Percentiles rank a stretch among this genome's conserved stretches.
Conservation (phyloP, 2,329 filamentous ascomycete species). For the Aureobasidium sp. region DNA sequence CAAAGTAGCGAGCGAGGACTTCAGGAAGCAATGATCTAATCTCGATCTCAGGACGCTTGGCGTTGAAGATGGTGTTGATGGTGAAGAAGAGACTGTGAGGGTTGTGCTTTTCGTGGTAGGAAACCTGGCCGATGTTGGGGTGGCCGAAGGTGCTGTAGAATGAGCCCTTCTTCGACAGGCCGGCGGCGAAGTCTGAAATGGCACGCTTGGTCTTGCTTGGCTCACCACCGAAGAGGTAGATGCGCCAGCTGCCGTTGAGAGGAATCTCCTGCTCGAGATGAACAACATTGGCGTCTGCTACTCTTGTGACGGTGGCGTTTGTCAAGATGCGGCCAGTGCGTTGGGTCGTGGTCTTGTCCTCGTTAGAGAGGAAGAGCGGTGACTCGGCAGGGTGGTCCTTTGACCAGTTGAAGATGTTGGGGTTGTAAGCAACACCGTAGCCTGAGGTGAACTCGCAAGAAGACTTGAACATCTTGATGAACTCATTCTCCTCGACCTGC, state of each 20-base stretch:
- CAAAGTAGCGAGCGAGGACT: conserved; percentile 64
- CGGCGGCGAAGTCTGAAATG: conserved; percentile 59
- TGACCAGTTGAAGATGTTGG: conserved; percentile 81
- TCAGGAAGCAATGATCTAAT: conserved; percentile 63
- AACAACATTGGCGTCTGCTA: conserved; percentile 81
- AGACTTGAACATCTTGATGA: conserved; percentile 84
- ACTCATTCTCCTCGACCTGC: conserved; percentile 58
- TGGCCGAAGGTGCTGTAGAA: conserved; percentile 64
- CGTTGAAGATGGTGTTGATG: conserved; percentile 66
- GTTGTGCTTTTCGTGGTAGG: conserved; percentile 73
- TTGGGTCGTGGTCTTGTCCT: conserved; percentile 49
- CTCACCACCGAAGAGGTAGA: conserved; percentile 77
- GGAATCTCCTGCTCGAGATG: conserved; percentile 86
- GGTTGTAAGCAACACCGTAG: conserved; percentile 78
- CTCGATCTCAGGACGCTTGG: conserved; percentile 60
- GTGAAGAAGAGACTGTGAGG: conserved; percentile 80
- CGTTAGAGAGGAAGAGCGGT: conserved; percentile 55
- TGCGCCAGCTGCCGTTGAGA: conserved; percentile 76
- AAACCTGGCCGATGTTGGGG: conserved; percentile 52
- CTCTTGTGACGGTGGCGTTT: conserved; percentile 74
- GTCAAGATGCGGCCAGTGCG: conserved; percentile 67
- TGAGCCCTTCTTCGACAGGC: conserved; percentile 56
- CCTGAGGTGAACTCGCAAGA: conserved; percentile 88
- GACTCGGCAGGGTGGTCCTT: conserved; percentile 62
- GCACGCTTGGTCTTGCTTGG: conserved; percentile 53